Conservation (phyloP, 805 yeast species). For the Saccharomycopsis javanensis region DNA sequence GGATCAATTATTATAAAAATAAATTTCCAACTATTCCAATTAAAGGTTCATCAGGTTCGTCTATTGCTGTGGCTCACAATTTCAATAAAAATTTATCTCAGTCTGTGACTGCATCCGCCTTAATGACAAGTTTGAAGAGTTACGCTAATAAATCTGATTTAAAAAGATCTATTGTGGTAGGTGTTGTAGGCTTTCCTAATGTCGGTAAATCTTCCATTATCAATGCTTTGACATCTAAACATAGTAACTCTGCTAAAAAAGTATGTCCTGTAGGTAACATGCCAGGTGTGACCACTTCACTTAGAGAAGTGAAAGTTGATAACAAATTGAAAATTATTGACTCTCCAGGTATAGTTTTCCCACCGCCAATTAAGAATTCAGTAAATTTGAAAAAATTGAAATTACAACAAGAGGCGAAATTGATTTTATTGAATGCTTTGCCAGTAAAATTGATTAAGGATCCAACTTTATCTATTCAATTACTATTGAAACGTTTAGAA, state of each 20-base stretch:
- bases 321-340: slow-evolving; percentile 81
- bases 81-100: slow-evolving; percentile 69
- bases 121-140: slow-evolving; percentile 73
- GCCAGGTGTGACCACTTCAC: slow-evolving; percentile 91
- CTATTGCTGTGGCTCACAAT: slow-evolving; percentile 28
- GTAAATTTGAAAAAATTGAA: slow-evolving; percentile 32
- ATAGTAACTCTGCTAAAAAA: slow-evolving; percentile 61
- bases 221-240: slow-evolving; percentile 58
- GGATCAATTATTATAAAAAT: slow-evolving; percentile 71
- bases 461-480: slow-evolving; percentile 71
- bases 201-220: slow-evolving; percentile 95
- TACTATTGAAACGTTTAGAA: slow-evolving; percentile 66
- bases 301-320: slow-evolving; percentile 89
- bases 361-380: slow-evolving; percentile 39
- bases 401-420: slow-evolving; percentile 73
- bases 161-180: slow-evolving; percentile 84
- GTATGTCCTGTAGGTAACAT: slow-evolving; percentile 91
- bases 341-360: slow-evolving; percentile 97
- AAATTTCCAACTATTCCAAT: slow-evolving; percentile 90
- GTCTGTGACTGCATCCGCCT: slow-evolving; percentile 58
- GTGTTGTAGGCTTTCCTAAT: slow-evolving; percentile 95
- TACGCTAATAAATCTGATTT: slow-evolving; percentile 77
- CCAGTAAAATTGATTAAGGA: slow-evolving; percentile 81
- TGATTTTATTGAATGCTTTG: slow-evolving; percentile 78
- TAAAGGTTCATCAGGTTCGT: slow-evolving; percentile 65